Base-by-base conservation (phyloP, 2,329 filamentous ascomycete genomes). In the Emmonsia crescens region DNA sequence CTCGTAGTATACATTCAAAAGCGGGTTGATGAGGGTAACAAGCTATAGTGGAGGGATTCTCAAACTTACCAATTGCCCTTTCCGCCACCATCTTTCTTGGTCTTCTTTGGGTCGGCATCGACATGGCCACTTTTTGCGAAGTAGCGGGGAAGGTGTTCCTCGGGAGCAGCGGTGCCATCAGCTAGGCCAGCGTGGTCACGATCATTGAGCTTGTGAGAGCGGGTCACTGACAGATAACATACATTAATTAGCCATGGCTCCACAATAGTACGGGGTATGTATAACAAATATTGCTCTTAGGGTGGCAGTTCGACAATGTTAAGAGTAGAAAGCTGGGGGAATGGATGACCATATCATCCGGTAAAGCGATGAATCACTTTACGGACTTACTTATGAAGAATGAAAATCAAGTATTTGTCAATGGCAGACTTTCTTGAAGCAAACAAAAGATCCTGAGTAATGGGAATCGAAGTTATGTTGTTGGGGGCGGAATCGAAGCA, bases 51-150 rank as follows among this genome's bases (percentile, higher is more conserved):
- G 27, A 29, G n/a, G 16, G 54, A 16, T 29, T 21, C 21, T 48
- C 12, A 46, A 60, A 48, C 87, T 76, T 84, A 96, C 93, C 93
- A 99, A 77, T 96, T 96, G 73, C 89, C 91, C 77, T 89, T 92
- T 68, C 93, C 93, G 68, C 84, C 88, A 66, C 93, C 93, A 72
- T 96, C 89, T 82, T 99, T 99, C 86, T 99, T 99, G 73, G 89
- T 87, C 82, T 95, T 94, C 77, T 90, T 91, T 64, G 94, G 93
- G 72, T 96, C 89, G 68, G 82, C 81, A 72, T 91, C 91, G 70
- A 85, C 80, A 73, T 88, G 87, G 67, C 93, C 93, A 64, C 85
- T 79, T 80, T 96, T 96, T 76, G 85, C 91, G 75, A 97, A 97
- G 84, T 89, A 97, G 72, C 91, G 90, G 72, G 94, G 93, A 33